Evolutionary conservation across 768 basidiomycete genomes (phyloP), one percentile per base, ranked within the genome.

Genomic region (Pleurotus platypus): DNA sequence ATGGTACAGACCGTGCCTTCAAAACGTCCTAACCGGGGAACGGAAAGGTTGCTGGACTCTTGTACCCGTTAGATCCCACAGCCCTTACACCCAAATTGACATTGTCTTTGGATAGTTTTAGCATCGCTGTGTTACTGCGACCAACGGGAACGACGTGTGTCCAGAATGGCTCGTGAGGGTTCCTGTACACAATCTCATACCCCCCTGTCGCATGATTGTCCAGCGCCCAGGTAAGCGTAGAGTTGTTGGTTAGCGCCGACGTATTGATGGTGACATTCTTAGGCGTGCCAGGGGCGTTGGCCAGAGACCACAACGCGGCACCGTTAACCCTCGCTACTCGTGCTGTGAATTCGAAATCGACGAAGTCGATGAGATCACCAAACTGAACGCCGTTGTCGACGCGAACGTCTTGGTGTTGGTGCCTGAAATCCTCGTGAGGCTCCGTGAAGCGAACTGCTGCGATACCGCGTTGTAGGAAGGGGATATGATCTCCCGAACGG

Each of bases 381-480:
- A 80, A 82, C 63, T 83, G 81, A n/a, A 75, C 64, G 6, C 80
- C 80, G 37, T 79, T 71, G 37, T 66, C 70, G 45, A 84, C 73
- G 22, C 81, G 77, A 43, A 78, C 72, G 62, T 84, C 75, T 64
- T 84, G 82, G 64, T 83, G 80, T 65, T 84, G 81, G 62, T 82
- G 81, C 35, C 77, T 79, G 63, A 80, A 82, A 63, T 83, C 75
- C 65, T 84, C 81, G 64, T 78, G 69, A 6, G 81, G 81, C 60
- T 83, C 82, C 0, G 79, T 82, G 70, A 82, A 83, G 22, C 81
- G 77, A 22, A 81, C 77, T 0, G 81, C 82, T 8, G 82, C 70
- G 69, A 77, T 81, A 11, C 81, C 81, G 58, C 69, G 69, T 35
- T 67, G 61, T 24, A 82, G 70, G 78, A 83, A 83, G 15, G 77